Evolutionary conservation across 164 flowering plant genomes (phyloP).

Genomic region (Nelumbo lutea): DNA sequence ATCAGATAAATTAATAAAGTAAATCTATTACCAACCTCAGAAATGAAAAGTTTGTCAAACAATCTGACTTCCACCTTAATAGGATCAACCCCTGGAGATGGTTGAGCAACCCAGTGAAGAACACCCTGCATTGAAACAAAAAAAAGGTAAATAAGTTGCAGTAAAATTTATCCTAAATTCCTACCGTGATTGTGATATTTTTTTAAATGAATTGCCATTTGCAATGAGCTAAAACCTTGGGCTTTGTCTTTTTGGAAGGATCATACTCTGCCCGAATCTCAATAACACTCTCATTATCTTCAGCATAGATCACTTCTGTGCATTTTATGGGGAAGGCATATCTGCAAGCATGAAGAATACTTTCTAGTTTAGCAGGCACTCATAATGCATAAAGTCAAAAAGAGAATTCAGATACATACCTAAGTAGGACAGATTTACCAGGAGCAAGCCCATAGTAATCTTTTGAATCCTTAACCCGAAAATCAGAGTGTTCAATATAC

Average conservation of each 20-base stretch:
- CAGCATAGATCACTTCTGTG: slow-evolving; percentile 70
- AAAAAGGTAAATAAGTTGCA: not conserved
- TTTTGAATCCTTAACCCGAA: slow-evolving; percentile 85
- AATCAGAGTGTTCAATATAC: slow-evolving; percentile 86
- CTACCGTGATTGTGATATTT: not conserved
- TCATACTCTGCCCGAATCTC: slow-evolving; percentile 91
- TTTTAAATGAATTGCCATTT: not conserved
- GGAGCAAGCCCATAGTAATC: slow-evolving; percentile 99
- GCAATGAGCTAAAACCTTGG: slow-evolving; percentile 52
- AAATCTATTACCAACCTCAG: slow-evolving; percentile 51
- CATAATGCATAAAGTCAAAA: not conserved
- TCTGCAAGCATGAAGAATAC: slow-evolving; percentile 32
- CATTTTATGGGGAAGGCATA: slow-evolving; percentile 96
- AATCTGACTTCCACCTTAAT: slow-evolving; percentile 85
- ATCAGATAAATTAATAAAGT: not conserved
- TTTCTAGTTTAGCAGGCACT: slow-evolving; percentile 2
- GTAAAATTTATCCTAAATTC: not conserved
- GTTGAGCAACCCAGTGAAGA: slow-evolving; percentile 95
- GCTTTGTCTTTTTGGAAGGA: slow-evolving; percentile 73
- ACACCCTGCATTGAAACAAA: slow-evolving; percentile 53
- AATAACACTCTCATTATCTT: slow-evolving; percentile 67
- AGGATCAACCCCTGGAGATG: slow-evolving; percentile 72
- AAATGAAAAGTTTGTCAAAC: slow-evolving; percentile 76
- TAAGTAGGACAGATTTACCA: slow-evolving; percentile 87
- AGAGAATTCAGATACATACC: slow-evolving; percentile 31